Evolutionary conservation across 108 stramenopile species (phyloP).

Genomic region (Fistulifera pelliculosa): DNA sequence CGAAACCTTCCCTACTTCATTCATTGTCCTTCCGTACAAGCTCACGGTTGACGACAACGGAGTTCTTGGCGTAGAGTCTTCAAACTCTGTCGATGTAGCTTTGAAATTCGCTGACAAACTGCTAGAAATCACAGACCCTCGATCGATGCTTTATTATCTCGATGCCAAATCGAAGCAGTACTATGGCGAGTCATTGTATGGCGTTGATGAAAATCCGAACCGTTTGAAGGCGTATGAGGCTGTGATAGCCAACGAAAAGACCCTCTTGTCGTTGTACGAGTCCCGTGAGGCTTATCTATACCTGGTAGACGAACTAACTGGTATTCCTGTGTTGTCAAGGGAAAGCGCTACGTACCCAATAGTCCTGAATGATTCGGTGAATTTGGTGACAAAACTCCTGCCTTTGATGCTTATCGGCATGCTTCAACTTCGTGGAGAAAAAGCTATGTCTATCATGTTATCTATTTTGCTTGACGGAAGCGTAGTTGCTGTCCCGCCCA

Average conservation of each 20-base stretch:
- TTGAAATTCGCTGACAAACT: constrained; percentile 38
- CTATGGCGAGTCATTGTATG: constrained; percentile 9
- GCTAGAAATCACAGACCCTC: constrained; percentile 31
- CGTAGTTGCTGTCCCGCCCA: constrained; percentile 9
- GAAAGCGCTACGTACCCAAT: constrained; percentile 23
- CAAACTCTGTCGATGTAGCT: constrained; percentile 26
- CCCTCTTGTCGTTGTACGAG: constrained; percentile 23
- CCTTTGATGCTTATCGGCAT: constrained; percentile 48
- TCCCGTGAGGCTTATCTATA: constrained; percentile 30
- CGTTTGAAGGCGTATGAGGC: constrained; percentile 7
- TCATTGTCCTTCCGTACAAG: constrained; percentile 48
- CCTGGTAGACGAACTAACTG: constrained; percentile 38
- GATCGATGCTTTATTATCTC: constrained; percentile 20
- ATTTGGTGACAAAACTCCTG: constrained; percentile 24
- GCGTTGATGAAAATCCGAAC: constrained; percentile 7
- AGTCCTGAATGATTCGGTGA: constrained; percentile 17
- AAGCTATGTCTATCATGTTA: constrained; percentile 21
- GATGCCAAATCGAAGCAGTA: constrained; percentile 24
- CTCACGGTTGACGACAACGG: constrained; percentile 24
- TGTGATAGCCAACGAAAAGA: constrained; percentile 1
- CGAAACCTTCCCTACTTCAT: constrained; percentile 26
- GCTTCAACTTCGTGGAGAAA: constrained; percentile 44
- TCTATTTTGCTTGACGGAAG: constrained; percentile 21
- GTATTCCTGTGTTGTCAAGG: constrained; percentile 28
- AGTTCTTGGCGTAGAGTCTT: constrained; percentile 23